Evolutionary conservation across 805 yeast species (phyloP), one percentile per base, ranked within the genome.

Genomic region (Wickerhamomyces canadensis): DNA sequence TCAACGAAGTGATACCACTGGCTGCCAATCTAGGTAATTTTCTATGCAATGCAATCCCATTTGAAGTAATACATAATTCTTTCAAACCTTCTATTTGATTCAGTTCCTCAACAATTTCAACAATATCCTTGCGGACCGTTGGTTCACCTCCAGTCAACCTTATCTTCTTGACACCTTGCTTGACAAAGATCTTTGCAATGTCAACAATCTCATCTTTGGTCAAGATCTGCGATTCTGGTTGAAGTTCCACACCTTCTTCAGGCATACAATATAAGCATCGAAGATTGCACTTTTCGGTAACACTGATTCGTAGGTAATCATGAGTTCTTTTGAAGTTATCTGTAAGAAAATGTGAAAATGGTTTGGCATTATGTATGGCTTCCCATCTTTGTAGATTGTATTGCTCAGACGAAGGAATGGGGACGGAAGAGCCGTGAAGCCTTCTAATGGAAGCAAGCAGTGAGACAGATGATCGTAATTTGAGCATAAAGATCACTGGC

Each of bases 71-170:
- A 26, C 77, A 73, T 6, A 74, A 58, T 38, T 72, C 76, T 25
- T 68, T 49, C 9, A 73, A 50, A 0, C 74, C 77, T n/a, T 46
- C 45, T 3, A 73, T 44, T 19, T 45, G 34, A 29, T 69, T 62
- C 24, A 74, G 47, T 22, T 57, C 51, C 22, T 45, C 42, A 8
- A 71, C 71, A 5, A 74, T 52, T 5, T 64, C 70, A 31, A 72
- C 58, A 25, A 74, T 62, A 43, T 74, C 79, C 38, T 62, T 66
- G 16, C 79, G 52, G 6, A 74, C 74, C 0, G 77, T 70, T 0
- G 79, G 79, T 49, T 74, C 79, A 13, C 79, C 79, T 9, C 79
- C 79, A 0, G 79, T 74, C 13, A 74, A 55, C 33, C 79, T 49
- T 16, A 74, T 67, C 48, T 74, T 74, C 13, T 57, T 52, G n/a